These are phyloP conservation scores for Williopsis jadinii DNA, from an alignment of 1,139 yeast genomes.

Conservation along the genomic window DNA sequence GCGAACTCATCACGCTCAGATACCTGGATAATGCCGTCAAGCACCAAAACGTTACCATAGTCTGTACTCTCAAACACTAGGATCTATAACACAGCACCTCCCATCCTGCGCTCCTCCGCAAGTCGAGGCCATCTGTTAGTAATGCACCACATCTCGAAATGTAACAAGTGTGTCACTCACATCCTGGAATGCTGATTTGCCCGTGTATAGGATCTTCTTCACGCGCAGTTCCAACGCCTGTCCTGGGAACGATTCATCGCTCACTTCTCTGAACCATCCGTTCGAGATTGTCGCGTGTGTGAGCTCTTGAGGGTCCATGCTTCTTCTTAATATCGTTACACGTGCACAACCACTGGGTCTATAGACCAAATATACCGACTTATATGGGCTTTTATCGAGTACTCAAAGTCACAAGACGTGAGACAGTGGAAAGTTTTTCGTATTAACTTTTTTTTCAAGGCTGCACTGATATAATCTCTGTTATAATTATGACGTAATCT, in stretches of 20 bases:
- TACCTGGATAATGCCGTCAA: constrained; percentile 83
- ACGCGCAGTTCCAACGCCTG: constrained; percentile 88
- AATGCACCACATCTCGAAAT: too few relatives aligned
- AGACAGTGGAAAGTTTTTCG: too few relatives aligned
- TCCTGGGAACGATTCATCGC: constrained; percentile 91
- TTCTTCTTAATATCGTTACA: too few relatives aligned
- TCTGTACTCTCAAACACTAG: constrained; percentile 66
- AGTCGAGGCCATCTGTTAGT: too few relatives aligned
- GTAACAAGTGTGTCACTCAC: not conserved
- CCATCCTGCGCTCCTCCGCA: too few relatives aligned
- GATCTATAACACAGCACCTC: constrained; percentile 4
- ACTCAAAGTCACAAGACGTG: too few relatives aligned
- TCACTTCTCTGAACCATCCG: constrained; percentile 91
- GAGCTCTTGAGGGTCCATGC: constrained; percentile 1
- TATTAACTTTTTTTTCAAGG: too few relatives aligned
- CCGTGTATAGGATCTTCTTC: constrained; percentile 66
- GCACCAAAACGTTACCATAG: constrained; percentile 79
- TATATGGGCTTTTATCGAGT: too few relatives aligned
- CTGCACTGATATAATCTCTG: too few relatives aligned
- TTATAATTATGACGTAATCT: too few relatives aligned
- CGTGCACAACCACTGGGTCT: too few relatives aligned
- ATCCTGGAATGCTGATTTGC: constrained; percentile 75
- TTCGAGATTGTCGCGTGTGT: constrained; percentile 31
- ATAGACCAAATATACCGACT: too few relatives aligned
- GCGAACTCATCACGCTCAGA: constrained; percentile 89